phyloP scores from a whole-genome alignment of 805 yeast species.

The Diddensiella santjacobensis region DNA sequence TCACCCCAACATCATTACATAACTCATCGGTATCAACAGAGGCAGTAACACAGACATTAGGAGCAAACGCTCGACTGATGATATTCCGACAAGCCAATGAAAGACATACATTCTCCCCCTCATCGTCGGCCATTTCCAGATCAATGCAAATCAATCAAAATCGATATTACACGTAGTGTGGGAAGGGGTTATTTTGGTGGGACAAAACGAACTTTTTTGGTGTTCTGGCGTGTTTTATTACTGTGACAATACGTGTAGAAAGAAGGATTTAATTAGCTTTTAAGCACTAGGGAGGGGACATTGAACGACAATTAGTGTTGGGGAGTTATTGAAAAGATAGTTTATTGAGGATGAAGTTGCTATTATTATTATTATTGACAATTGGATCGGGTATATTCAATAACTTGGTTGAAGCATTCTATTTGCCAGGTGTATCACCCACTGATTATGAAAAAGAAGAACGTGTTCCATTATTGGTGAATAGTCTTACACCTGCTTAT shows the following conservation, averaged over 20 bases:
- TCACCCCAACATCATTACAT: constrained; percentile 40
- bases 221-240: too few relatives aligned
- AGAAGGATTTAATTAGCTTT: too few relatives aligned
- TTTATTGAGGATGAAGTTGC: neutral
- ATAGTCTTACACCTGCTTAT: constrained; percentile 81
- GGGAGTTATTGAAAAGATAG: neutral
- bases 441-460: constrained; percentile 77
- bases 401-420: constrained; percentile 42
- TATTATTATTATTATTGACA: neutral
- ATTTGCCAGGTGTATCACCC: constrained; percentile 95
- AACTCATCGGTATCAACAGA: constrained; percentile 45
- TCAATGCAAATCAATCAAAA: too few relatives aligned
- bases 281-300: too few relatives aligned
- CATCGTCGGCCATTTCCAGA: constrained; percentile 1
- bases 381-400: neutral
- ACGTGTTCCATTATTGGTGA: constrained; percentile 71
- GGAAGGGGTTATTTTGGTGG: too few relatives aligned
- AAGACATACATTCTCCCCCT: neutral
- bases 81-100: constrained; percentile 11
- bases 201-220: too few relatives aligned
- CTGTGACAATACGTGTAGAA: too few relatives aligned
- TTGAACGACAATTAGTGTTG: too few relatives aligned
- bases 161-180: neutral
- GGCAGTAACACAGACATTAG: constrained; percentile 48
- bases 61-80: constrained; percentile 43